Evolutionary conservation across 345 rosid genomes (phyloP), one percentile per base, ranked within the genome.

Genomic region (Aurinia saxatilis): DNA sequence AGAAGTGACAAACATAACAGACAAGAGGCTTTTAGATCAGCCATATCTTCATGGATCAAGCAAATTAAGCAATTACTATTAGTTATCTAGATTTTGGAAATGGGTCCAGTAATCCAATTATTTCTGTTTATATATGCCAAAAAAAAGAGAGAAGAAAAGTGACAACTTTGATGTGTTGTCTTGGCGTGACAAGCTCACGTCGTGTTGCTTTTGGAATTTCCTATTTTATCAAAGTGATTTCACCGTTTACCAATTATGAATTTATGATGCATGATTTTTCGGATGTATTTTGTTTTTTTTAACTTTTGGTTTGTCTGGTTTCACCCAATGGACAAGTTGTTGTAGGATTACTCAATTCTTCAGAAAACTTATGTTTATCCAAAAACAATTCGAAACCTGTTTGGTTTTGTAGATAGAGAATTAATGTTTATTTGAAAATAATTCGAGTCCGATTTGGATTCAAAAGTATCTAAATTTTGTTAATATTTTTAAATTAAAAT

Each of bases 281-380:
- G 57, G 38, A 55, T 42, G 15, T 64, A 14, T 53, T 31, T 53
- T 50, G 12, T 29, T 12, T 4, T 50, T 68, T 59, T n/a, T n/a
- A n/a, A n/a, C n/a, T 13, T 45, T 19, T 13, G 10, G 7, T 47
- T 37, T 61, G 55, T 45, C 73, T 53, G 25, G 68, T 54, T 54
- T 38, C 44, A 70, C 23, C 63, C 2, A 70, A 57, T 70, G 51
- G 74, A 33, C 68, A 46, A 70, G 48, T 70, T 70, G 63, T 69
- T 69, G 74, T 60, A 61, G n/a, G 23, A 59, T 51, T 60, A 50
- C 66, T 67, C 66, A 33, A 58, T 49, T 50, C 37, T 67, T 58
- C 33, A 31, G n/a, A n/a, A n/a, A n/a, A n/a, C n/a, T n/a, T n/a
- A n/a, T n/a, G n/a, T n/a, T n/a, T n/a, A n/a, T n/a, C n/a, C n/a